These are phyloP conservation scores for Emmonsiellopsis sp. DNA, from an alignment of 2,329 filamentous ascomycete species.

Conservation along the genomic window DNA sequence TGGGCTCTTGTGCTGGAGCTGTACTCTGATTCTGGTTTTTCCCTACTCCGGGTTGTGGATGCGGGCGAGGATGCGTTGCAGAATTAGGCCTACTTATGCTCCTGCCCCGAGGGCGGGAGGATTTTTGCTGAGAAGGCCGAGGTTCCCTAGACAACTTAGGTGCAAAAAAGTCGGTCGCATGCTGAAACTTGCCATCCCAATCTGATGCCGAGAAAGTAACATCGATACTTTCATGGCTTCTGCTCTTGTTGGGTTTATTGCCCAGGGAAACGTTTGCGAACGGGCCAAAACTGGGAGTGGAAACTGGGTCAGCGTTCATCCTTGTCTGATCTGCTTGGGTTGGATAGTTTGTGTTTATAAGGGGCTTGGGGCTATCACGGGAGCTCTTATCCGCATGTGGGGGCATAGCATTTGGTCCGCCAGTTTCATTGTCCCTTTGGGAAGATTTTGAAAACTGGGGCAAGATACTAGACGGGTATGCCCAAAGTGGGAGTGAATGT, in stretches of 20 bases:
- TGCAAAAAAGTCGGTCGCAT: slow-evolving; percentile 26
- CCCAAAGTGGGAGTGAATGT: slow-evolving; percentile 15
- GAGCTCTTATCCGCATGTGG: neutral
- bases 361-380: neutral
- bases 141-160: slow-evolving; percentile 19
- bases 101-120: slow-evolving; percentile 15
- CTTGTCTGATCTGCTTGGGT: neutral
- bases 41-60: slow-evolving; percentile 12
- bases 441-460: slow-evolving; percentile 13
- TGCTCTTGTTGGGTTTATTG: slow-evolving; percentile 20
- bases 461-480: slow-evolving; percentile 17
- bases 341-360: neutral
- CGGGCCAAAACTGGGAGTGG: slow-evolving; percentile 5
- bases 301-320: slow-evolving; percentile 3
- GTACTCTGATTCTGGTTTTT: slow-evolving; percentile 13
- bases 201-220: slow-evolving; percentile 34
- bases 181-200: slow-evolving; percentile 30
- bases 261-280: slow-evolving; percentile 6
- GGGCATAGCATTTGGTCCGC: neutral
- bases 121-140: slow-evolving; percentile 11
- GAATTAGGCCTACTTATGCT: slow-evolving; percentile 14
- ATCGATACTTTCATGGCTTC: slow-evolving; percentile 23
- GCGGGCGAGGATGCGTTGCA: slow-evolving; percentile 11
- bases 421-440: neutral
- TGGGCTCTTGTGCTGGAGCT: slow-evolving; percentile 7